A percentile compares a stretch with the other conserved stretches of the same genome.
phyloP scores from a whole-genome alignment of 306 rosid genomes.

The Comarum palustre region DNA sequence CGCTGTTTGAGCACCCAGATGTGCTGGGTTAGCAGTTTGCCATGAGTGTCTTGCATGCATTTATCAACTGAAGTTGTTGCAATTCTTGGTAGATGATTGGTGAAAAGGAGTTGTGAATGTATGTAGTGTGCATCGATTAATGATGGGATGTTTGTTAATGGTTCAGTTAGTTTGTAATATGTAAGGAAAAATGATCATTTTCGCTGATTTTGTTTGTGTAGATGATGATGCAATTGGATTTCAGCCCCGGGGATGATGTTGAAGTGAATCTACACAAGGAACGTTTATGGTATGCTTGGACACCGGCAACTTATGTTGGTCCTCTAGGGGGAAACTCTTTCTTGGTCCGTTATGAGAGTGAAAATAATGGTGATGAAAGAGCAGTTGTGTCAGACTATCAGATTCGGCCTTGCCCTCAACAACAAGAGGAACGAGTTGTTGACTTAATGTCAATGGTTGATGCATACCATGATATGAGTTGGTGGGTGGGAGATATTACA shows the following conservation, averaged over 20 bases:
- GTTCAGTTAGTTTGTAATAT: not conserved
- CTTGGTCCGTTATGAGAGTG: slow-evolving; percentile 12
- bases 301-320: slow-evolving; percentile 22
- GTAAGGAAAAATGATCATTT: not conserved
- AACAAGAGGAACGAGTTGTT: not conserved
- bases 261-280: slow-evolving; percentile 7
- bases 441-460: slow-evolving; percentile 8
- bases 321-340: slow-evolving; percentile 5
- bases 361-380: not conserved
- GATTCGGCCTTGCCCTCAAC: slow-evolving; percentile 23
- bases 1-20: too few relatives aligned
- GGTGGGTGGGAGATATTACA: slow-evolving; percentile 22
- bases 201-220: not conserved
- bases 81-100: not conserved
- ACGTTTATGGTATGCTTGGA: not conserved
- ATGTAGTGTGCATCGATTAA: not conserved
- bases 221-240: not conserved
- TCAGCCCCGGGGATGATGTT: slow-evolving; percentile 1
- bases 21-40: too few relatives aligned
- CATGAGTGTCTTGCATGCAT: too few relatives aligned
- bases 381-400: not conserved
- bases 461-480: slow-evolving; percentile 6
- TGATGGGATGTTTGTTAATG: not conserved
- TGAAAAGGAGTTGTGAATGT: not conserved
- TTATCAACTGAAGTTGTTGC: too few relatives aligned